Evolutionary conservation across 768 basidiomycete species (phyloP).

Genomic region (Naganishia kalamii): DNA sequence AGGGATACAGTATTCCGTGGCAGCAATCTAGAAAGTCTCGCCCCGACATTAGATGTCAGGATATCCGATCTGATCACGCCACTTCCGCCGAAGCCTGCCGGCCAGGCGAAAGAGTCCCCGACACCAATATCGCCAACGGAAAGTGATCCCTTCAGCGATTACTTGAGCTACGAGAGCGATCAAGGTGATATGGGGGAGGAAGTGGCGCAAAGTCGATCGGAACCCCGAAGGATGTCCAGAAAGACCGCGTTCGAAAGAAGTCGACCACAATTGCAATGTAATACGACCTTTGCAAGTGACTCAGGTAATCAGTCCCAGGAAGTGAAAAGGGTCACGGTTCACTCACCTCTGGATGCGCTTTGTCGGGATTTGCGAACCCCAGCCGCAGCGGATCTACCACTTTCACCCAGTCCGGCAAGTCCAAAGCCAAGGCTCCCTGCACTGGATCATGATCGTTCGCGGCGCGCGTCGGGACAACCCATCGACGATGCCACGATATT

Average conservation of each 20-base stretch:
- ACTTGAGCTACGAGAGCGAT: constrained; percentile 8
- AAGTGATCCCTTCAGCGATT: constrained; percentile 12
- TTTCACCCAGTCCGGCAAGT: neutral
- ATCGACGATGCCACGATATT: no score
- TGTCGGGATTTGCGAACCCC: neutral
- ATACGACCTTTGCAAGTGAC: neutral
- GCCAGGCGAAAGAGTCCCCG: neutral
- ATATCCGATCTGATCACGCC: neutral
- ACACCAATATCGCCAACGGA: neutral
- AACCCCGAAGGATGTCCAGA: neutral
- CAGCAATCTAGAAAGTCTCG: constrained; percentile 5
- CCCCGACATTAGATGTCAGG: neutral
- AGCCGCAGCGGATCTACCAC: neutral
- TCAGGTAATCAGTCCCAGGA: neutral
- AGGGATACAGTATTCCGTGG: constrained; percentile 11
- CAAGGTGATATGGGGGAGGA: neutral
- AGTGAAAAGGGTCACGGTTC: neutral
- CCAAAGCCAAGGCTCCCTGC: neutral
- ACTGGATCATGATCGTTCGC: neutral
- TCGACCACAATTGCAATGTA: neutral
- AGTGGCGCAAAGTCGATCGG: neutral
- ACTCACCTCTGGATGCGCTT: neutral
- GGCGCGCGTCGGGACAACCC: no score
- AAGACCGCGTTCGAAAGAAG: neutral
- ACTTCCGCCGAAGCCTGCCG: neutral